Percentiles rank a stretch among this genome's conserved stretches.
Evolutionary conservation across 2,329 filamentous ascomycete genomes (phyloP).

Genomic region (Diatrype stigma): DNA sequence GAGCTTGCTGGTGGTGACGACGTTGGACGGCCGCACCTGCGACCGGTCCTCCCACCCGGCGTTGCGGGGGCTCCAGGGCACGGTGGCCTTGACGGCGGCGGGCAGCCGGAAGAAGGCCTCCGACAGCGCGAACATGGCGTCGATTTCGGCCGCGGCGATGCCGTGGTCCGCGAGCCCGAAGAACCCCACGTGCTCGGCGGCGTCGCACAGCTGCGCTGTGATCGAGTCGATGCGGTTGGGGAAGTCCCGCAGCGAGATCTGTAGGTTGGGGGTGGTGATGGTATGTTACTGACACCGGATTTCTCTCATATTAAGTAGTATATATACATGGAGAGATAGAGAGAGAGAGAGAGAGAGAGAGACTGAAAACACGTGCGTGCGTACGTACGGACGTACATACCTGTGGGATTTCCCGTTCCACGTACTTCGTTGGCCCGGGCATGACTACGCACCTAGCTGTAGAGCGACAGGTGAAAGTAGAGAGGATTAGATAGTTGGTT

Average conservation of each 20-base stretch:
- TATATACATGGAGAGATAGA: too few relatives aligned
- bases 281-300: too few relatives aligned
- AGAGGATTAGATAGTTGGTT: too few relatives aligned
- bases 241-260: conserved; percentile 48
- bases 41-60: conserved; percentile 55
- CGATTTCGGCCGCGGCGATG: conserved; percentile 41
- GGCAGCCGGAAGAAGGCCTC: conserved; percentile 47
- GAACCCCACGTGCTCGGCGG: conserved; percentile 53
- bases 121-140: conserved; percentile 44
- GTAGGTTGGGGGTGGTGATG: too few relatives aligned
- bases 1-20: conserved; percentile 22
- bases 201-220: conserved; percentile 42
- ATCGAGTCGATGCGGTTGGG: conserved; percentile 46
- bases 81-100: conserved; percentile 43
- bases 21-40: conserved; percentile 53
- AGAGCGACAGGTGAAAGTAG: too few relatives aligned
- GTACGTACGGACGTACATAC: too few relatives aligned
- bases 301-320: too few relatives aligned
- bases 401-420: too few relatives aligned
- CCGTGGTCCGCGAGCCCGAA: conserved; percentile 51
- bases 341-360: too few relatives aligned
- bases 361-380: too few relatives aligned
- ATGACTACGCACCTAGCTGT: too few relatives aligned
- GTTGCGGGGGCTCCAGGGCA: conserved; percentile 50
- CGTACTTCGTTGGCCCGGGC: too few relatives aligned